phyloP scores from a whole-genome alignment of 148 eudicot species.

The Chenopodium berlandieri region DNA sequence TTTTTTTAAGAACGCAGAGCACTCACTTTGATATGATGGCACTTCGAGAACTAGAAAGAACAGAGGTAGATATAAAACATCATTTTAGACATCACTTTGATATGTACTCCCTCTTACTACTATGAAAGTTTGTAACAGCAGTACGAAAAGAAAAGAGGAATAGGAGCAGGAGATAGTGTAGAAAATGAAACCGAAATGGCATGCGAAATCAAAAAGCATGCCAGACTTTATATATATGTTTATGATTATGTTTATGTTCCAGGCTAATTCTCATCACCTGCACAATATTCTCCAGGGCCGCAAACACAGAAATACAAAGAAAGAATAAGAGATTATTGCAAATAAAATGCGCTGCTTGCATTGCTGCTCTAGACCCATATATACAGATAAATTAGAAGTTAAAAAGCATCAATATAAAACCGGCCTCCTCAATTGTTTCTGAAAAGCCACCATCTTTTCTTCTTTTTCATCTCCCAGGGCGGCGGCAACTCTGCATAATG shows the following conservation, averaged over 20 bases:
- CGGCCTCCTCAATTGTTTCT: conserved; percentile 32
- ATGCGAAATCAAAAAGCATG: conserved; percentile 32
- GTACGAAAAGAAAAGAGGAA: too few relatives aligned
- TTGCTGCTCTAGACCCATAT: conserved; percentile 16
- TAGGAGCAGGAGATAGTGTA: neutral
- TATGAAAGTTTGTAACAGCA: too few relatives aligned
- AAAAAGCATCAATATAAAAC: conserved; percentile 1
- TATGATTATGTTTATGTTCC: neutral
- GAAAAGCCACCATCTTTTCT: conserved; percentile 80
- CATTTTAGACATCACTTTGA: too few relatives aligned
- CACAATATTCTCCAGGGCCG: neutral
- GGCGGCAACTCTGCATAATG: conserved; percentile 57
- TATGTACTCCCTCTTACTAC: too few relatives aligned
- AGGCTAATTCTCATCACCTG: conserved; percentile 7
- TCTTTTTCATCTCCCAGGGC: conserved; percentile 55
- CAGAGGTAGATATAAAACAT: too few relatives aligned
- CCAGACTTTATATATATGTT: neutral
- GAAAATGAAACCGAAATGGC: neutral
- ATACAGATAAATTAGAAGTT: conserved; percentile 23
- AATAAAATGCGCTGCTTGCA: conserved; percentile 3
- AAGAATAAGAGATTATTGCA: conserved; percentile 17
- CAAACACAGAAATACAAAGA: conserved; percentile 8
- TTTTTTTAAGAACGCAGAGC: too few relatives aligned
- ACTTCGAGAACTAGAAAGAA: too few relatives aligned
- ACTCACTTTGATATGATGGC: too few relatives aligned